Base-by-base conservation (phyloP, 1,139 yeast species). In the Eremothecium cymbalariae region DNA sequence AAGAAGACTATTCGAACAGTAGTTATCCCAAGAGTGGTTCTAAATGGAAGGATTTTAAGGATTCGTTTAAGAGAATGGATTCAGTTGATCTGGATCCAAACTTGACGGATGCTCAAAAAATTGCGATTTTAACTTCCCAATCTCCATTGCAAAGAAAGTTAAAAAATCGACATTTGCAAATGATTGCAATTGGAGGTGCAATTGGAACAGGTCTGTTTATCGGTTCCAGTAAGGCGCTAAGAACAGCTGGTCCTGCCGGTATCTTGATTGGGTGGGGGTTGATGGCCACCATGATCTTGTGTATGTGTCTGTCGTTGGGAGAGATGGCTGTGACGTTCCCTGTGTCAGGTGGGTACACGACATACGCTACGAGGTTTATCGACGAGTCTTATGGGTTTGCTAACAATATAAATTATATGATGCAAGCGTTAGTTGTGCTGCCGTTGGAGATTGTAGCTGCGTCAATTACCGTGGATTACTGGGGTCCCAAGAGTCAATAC, bases 301-400 rank as follows among this genome's bases (percentile, higher is more conserved):
- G 75, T 51, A 76, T 81, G 32, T 74, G 77, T 62, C 80, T 77
- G 57, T 73, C 83, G 27, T 61, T 78, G 40, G 83, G 83, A 36
- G 88, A 80, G 57, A 55, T 80, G 43, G 74, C 80, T 29, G 76
- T 79, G 26, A 67, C 74, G 6, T 77, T 71, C 59, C 86, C 88
- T 3, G 74, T 78, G 27, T 64, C 79, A 18, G 88, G 88, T 50
- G 77, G 85, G 9, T 79, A 78, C 54, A 75, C 79, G 31, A 75
- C 80, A 18, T 77, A 72, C 47, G 72, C 81, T 35, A 70, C 80
- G 4, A 65, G 83, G 44, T 80, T 80, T 47, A 65, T 78, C 31
- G 81, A 77, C 46, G 76, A 80, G 5, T 70, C 83, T 8, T 73
- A 80, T 68, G 88, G 88, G 35, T 83, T 82, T 54, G 81, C 84